These are phyloP conservation scores for Kuraishia hungarica DNA, from an alignment of 805 yeast species.

Conservation along the genomic window DNA sequence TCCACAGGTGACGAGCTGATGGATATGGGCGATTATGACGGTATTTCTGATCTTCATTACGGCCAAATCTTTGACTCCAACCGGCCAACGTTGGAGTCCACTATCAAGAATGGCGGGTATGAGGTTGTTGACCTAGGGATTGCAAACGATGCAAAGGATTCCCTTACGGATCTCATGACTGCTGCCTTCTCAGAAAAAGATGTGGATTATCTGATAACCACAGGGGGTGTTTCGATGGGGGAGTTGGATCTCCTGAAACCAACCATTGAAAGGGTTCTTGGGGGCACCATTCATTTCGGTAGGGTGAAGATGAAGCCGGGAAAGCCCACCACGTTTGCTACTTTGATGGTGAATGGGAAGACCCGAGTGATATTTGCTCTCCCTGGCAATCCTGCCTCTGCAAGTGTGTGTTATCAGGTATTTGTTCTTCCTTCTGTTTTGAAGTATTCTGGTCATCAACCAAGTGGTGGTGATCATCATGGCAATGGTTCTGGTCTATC, in stretches of 20 bases:
- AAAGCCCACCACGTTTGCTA: slow-evolving; percentile 50
- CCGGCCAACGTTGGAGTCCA: slow-evolving; percentile 34
- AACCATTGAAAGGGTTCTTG: slow-evolving; percentile 29
- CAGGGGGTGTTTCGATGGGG: slow-evolving; percentile 58
- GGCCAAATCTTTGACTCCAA: slow-evolving; percentile 45
- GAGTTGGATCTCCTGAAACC: slow-evolving; percentile 45
- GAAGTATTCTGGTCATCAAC: slow-evolving; percentile 24
- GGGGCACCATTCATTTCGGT: slow-evolving; percentile 42
- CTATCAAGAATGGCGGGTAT: slow-evolving; percentile 25
- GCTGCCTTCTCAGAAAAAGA: slow-evolving; percentile 16
- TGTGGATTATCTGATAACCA: slow-evolving; percentile 37
- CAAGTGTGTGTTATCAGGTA: slow-evolving; percentile 35
- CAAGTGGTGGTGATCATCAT: too few relatives aligned
- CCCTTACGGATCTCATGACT: slow-evolving; percentile 16
- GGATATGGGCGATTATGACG: slow-evolving; percentile 20
- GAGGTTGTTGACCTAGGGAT: slow-evolving; percentile 41
- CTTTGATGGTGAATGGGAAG: slow-evolving; percentile 26
- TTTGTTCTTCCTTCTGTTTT: slow-evolving; percentile 39
- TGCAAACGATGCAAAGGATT: slow-evolving; percentile 29
- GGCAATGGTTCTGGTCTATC: slow-evolving; percentile 13
- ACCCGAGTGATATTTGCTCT: slow-evolving; percentile 34
- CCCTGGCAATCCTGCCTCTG: slow-evolving; percentile 53
- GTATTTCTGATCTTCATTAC: slow-evolving; percentile 10
- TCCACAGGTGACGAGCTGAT: slow-evolving; percentile 47
- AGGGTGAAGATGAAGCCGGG: slow-evolving; percentile 55